Conservation (phyloP, 495 filamentous ascomycete genomes). For the Tuber aestivum region DNA sequence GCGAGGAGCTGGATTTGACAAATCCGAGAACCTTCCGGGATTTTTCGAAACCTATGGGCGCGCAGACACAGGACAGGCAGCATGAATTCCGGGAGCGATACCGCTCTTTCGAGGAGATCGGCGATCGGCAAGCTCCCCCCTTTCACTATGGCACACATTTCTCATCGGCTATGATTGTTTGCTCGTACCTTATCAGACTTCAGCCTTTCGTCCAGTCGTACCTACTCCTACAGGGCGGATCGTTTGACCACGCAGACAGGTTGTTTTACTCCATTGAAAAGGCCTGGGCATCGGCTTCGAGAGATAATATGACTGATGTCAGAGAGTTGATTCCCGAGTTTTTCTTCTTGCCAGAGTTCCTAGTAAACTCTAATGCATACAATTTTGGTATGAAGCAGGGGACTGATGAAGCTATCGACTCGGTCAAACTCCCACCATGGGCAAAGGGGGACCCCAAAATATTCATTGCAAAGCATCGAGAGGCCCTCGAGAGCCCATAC, state of each 20-base stretch:
- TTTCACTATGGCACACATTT: conserved; percentile 99
- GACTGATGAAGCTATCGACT: conserved; percentile 67
- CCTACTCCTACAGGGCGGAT: conserved; percentile 93
- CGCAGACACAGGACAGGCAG: conserved; percentile 70
- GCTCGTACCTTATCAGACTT: conserved; percentile 88
- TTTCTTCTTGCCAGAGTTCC: conserved; percentile 90
- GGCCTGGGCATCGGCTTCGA: conserved; percentile 85
- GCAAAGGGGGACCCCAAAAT: conserved; percentile 94
- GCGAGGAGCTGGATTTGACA: conserved; percentile 82
- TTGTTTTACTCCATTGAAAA: conserved; percentile 90
- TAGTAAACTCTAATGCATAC: conserved; percentile 84
- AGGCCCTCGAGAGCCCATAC: conserved; percentile 89
- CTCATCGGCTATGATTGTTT: conserved; percentile 97
- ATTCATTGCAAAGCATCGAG: conserved; percentile 88
- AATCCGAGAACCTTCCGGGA: conserved; percentile 83
- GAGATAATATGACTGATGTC: conserved; percentile 86
- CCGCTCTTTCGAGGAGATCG: conserved; percentile 84
- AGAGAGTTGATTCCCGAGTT: conserved; percentile 93
- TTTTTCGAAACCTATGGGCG: conserved; percentile 92
- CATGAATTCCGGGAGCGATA: conserved; percentile 75
- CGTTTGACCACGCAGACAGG: conserved; percentile 90
- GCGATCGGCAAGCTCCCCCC: conserved; percentile 65
- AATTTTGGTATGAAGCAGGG: conserved; percentile 87
- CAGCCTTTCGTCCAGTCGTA: conserved; percentile 96
- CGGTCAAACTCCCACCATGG: conserved; percentile 85